A percentile compares a stretch with the other conserved stretches of the same genome.
Conservation (phyloP, 2,329 filamentous ascomycete genomes). For the Coniochaeta prunicola region DNA sequence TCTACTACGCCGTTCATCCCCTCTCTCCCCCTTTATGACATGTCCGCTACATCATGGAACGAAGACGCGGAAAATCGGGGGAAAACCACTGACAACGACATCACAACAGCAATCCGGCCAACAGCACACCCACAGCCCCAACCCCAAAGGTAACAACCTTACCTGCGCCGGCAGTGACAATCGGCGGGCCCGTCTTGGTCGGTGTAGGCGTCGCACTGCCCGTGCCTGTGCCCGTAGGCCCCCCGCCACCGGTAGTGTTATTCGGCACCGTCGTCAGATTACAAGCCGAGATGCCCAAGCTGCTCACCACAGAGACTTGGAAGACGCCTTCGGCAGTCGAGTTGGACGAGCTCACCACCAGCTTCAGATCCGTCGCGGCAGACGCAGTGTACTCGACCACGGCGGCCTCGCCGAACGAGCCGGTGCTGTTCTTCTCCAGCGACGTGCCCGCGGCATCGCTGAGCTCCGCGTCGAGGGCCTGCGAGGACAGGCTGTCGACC, state of each 20-base stretch:
- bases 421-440: conserved; percentile 7
- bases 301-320: conserved; percentile 10
- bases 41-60: too few species aligned
- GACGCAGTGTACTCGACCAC: conserved; percentile 3
- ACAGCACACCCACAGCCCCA: neutral
- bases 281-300: conserved; percentile 10
- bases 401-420: neutral
- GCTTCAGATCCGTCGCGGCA: conserved; percentile 4
- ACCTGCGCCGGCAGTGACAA: neutral
- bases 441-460: conserved; percentile 3
- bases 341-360: conserved; percentile 6
- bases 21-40: too few species aligned
- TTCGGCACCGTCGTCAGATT: conserved; percentile 6
- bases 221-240: neutral
- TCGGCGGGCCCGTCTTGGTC: neutral
- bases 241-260: neutral
- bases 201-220: neutral
- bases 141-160: neutral
- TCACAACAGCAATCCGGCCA: neutral
- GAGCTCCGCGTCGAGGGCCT: conserved; percentile 8
- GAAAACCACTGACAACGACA: neutral
- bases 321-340: conserved; percentile 9
- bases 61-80: too few species aligned
- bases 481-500: conserved; percentile 7
- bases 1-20: too few species aligned